Evolutionary conservation across 306 rosid genomes (phyloP), one percentile per base, ranked within the genome.

Genomic region (Inga oerstediana): DNA sequence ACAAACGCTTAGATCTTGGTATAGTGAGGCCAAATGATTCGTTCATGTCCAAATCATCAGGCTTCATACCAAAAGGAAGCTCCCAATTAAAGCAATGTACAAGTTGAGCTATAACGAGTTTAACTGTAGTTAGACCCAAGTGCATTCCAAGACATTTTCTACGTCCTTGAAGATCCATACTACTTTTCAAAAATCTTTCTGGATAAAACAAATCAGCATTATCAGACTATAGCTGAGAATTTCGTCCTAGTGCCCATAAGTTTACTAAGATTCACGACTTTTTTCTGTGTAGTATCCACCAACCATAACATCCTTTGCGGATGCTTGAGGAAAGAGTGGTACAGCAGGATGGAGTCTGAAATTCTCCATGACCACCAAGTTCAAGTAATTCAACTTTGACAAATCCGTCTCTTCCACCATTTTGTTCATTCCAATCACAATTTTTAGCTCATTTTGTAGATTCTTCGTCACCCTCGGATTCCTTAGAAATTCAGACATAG

Each of bases 51-150:
- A 89, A 24, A n/a, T 78, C 77, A 15, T 16, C 8, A 46, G 86
- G 86, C 13, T 0, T 19, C 15, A 79, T 35, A 11, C 71, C 81
- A 10, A 3, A 0, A 1, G 83, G 85, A 37, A 89, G 87, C 27
- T 87, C 81, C 90, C 90, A 87, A 19, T 81, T 51, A 49, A 87
- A 87, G 77, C 82, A 87, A 10, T 86, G 91, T 44, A 82, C 81
- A 20, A 88, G 72, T 10, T 86, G 92, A 5, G 89, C 88, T 4
- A 89, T 0, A 1, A 84, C 45, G 7, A 79, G 10, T 48, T 56
- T 72, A 20, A 68, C 78, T 1, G 62, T 22, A 5, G 56, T 41
- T 2, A 86, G 45, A 8, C 88, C 92, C 12, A 84, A 4, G 6
- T 84, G 85, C 59, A 86, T 22, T 20, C 88, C 88, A 0, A 81